Base-by-base conservation (phyloP, 345 rosid species). In the Hevea brasiliensis region DNA sequence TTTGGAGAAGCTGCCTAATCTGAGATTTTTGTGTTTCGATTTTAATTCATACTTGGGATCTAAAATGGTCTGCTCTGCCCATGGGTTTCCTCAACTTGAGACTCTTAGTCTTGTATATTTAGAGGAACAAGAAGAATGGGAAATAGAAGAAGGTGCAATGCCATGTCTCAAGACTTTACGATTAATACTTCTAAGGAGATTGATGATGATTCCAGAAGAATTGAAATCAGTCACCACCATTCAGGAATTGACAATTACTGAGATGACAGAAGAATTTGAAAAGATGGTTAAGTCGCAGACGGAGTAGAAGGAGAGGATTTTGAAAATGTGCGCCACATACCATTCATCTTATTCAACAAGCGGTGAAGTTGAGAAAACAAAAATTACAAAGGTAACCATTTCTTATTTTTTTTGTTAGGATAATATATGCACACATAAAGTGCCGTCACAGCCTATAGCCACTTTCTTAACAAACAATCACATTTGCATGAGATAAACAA, bases 1-100 rank as follows among this genome's bases (percentile, higher is more conserved):
- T 41, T 48, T 55, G 41, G 53, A 57, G 50, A 40, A 40, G 63
- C 32, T 69, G 63, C 64, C 51, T 8, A 3, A 56, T 15, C 37
- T 56, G 53, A 69, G 51, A 23, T 56, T 20, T 61, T 20, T 61
- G 27, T 5, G 15, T 4, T n/a, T 47, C 44, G 35, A 8, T 0
- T 0, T 0, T 21, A n/a, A 21, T 3, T 7, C 74, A 10, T 72
- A 17, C 50, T 11, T 0, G 0, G 72, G 61, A 10, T 56, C 17
- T 35, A 10, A 13, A 67, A 74, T 74, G 67, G 72, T 66, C 0
- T 45, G 67, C 60, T 57, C 77, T n/a, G 21, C 71, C 21, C 17
- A 29, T 26, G 77, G 77, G 10, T 74, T 74, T 56, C 71, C 23
- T 42, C 26, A 67, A 23, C 77, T 67, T 47, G 61, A 60, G 32